phyloP scores from a whole-genome alignment of 148 eudicot genomes.

The Drosera capensis region DNA sequence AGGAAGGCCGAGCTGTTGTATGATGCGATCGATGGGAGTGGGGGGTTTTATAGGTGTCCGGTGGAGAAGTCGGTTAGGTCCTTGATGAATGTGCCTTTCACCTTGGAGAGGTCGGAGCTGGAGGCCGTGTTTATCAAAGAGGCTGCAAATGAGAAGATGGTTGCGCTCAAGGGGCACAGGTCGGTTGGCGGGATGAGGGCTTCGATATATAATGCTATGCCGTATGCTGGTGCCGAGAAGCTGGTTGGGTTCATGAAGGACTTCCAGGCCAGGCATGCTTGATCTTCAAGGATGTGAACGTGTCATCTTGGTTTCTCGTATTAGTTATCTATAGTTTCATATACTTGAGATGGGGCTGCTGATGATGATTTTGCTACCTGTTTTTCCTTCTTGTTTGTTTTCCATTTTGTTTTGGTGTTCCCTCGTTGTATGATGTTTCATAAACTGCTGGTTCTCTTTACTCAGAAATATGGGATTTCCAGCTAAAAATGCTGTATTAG shows the following conservation, averaged over 20 bases:
- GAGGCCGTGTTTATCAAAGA: conserved; percentile 68
- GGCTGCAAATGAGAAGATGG: conserved; percentile 94
- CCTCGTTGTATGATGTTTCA: too few species aligned
- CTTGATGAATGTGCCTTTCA: conserved; percentile 94
- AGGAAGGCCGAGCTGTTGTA: conserved; percentile 55
- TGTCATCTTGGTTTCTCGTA: background rate
- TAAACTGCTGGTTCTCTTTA: too few species aligned
- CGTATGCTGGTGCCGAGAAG: conserved; percentile 86
- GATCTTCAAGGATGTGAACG: background rate
- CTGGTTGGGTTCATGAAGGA: conserved; percentile 91
- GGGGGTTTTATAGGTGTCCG: conserved; percentile 76
- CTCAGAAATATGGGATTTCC: too few species aligned
- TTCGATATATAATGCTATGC: conserved; percentile 96
- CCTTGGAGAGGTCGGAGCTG: conserved; percentile 60
- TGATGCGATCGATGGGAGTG: conserved; percentile 69
- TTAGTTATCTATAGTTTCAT: too few species aligned
- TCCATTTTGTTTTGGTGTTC: too few species aligned
- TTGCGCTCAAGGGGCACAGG: conserved; percentile 84
- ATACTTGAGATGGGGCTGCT: too few species aligned
- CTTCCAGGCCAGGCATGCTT: conserved; percentile 77
- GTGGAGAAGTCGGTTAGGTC: conserved; percentile 95
- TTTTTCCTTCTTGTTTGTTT: too few species aligned
- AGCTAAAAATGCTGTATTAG: too few species aligned
- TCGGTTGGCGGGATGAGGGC: conserved; percentile 98
- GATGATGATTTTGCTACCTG: too few species aligned